These are phyloP conservation scores for Trichoderma oligosporum DNA, from an alignment of 2,329 filamentous ascomycete genomes.

Conservation along the genomic window DNA sequence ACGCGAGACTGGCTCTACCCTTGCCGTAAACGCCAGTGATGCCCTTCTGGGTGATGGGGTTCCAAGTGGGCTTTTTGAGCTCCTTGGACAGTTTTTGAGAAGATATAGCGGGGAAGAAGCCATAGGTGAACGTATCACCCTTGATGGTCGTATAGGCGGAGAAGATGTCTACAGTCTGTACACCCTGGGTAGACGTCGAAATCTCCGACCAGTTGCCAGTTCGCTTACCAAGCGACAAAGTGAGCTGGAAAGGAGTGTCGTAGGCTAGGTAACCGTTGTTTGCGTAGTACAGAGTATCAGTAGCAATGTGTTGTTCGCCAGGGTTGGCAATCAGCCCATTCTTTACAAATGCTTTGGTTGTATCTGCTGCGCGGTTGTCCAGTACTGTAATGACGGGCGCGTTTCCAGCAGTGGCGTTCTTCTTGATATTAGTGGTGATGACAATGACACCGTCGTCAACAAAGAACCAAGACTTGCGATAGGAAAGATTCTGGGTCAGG, in stretches of 20 bases:
- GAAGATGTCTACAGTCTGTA: conserved; percentile 22
- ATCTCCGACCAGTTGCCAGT: conserved; percentile 27
- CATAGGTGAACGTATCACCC: conserved; percentile 18
- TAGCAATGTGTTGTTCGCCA: not conserved
- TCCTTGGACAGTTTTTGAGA: conserved; percentile 19
- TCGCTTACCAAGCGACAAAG: conserved; percentile 22
- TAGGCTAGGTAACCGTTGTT: conserved; percentile 25
- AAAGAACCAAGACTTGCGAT: conserved; percentile 26
- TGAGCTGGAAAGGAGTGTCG: conserved; percentile 22
- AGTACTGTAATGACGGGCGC: conserved; percentile 23
- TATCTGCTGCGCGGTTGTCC: conserved; percentile 23
- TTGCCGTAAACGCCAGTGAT: conserved; percentile 23
- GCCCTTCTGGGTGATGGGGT: conserved; percentile 19
- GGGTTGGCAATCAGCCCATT: conserved; percentile 10
- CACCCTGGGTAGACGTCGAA: conserved; percentile 23
- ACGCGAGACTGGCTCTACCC: conserved; percentile 22
- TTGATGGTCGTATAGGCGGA: conserved; percentile 24
- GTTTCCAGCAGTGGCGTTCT: not conserved
- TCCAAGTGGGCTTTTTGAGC: conserved; percentile 16
- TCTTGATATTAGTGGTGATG: conserved; percentile 20
- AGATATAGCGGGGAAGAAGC: conserved; percentile 23
- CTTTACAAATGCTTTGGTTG: conserved; percentile 18
- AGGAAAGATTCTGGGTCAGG: conserved; percentile 21
- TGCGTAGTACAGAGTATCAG: conserved; percentile 23
- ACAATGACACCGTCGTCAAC: conserved; percentile 25